Evolutionary conservation across 371 early-diverging fungal genomes (phyloP).

Genomic region (Sporodiniella umbellata): DNA sequence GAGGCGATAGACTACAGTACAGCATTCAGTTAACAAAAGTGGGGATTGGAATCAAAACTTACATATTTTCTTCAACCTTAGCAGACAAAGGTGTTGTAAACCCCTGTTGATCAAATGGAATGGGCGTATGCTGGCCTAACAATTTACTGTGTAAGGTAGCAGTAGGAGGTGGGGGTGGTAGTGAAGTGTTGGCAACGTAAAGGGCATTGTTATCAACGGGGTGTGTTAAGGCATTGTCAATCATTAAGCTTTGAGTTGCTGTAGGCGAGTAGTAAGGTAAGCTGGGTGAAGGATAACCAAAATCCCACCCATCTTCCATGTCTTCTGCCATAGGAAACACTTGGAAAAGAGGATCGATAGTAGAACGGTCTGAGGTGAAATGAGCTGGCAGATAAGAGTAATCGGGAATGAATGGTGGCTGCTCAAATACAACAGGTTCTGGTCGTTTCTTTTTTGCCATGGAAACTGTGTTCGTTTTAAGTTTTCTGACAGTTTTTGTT

Average conservation of each 20-base stretch:
- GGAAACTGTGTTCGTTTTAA: neutral
- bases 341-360: constrained; percentile 5
- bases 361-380: constrained; percentile 4
- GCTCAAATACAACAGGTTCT: constrained; percentile 32
- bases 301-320: neutral
- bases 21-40: neutral
- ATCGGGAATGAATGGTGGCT: constrained; percentile 19
- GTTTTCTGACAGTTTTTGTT: constrained; percentile 9
- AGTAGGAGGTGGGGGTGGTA: constrained; percentile 27
- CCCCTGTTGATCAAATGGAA: neutral
- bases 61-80: neutral
- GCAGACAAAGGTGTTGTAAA: neutral
- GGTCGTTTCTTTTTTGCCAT: constrained; percentile 35
- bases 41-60: too few relatives aligned
- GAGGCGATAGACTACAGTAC: too few relatives aligned
- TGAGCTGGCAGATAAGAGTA: neutral
- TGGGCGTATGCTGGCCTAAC: constrained; percentile 1
- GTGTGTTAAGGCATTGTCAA: neutral
- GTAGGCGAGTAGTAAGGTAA: neutral
- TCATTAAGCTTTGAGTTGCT: neutral
- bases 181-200: constrained; percentile 16
- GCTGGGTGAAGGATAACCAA: neutral
- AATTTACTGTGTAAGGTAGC: constrained; percentile 21
- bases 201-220: constrained; percentile 6
- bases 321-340: constrained; percentile 3